Evolutionary conservation across 139 green algal species (phyloP), one percentile per base, ranked within the genome.

Genomic region (Bryopsis sp.): DNA sequence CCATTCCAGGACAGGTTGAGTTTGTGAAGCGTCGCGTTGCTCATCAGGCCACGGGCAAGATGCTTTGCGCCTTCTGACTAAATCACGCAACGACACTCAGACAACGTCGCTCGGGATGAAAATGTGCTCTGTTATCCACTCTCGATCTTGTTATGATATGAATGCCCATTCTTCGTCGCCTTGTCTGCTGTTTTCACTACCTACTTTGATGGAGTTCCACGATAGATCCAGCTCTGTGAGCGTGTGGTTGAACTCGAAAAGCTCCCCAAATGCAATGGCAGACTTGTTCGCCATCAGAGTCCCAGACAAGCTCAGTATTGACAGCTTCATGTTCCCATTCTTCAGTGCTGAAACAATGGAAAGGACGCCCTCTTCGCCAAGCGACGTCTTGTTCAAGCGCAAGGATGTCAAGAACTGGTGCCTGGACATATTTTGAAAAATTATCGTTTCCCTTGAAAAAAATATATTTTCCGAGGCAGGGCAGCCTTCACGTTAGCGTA

Each of bases 141-240:
- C n/a, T 58, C 47, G 26, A n/a, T 58, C 0, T 1, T 34, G 26
- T 0, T n/a, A 58, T n/a, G n/a, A n/a, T 58, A 34, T 11, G 28
- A 28, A 37, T 59, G 7, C 33, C 63, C 63, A 5, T 31, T 46
- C 63, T 8, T 24, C 63, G 43, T 46, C 19, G 11, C 39, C 63
- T 22, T 3, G n/a, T n/a, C n/a, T n/a, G n/a, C n/a, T n/a, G n/a
- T n/a, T n/a, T n/a, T n/a, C n/a, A n/a, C n/a, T 47, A 5, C 66
- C 1, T 43, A 84, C 81, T 75, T 85, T 86, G 63, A 87, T 85
- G 39, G 78, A 74, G 67, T 89, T 89, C 84, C 84, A 89, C 32
- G 72, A 76, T 8, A 89, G 72, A 58, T 89, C 78, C 50, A 89
- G 70, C 7, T 83, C 68, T 57, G 65, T 75, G 35, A 89, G 72